A percentile compares a stretch with the other conserved stretches of the same genome.
phyloP scores from a whole-genome alignment of 352 stramenopile species.

The Phytophthora ramorum region DNA sequence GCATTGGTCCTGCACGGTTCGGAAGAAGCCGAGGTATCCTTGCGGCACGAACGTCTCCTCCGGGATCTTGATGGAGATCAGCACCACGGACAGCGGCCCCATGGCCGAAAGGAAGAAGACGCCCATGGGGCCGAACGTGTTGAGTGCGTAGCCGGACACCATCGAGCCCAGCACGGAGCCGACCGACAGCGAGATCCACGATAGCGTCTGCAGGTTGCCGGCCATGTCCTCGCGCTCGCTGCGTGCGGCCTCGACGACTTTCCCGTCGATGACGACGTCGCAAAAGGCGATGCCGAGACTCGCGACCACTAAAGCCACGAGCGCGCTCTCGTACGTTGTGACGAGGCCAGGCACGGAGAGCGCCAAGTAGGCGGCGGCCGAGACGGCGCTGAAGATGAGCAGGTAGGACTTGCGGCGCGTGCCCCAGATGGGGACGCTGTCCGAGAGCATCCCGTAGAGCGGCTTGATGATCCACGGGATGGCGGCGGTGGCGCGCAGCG shows the following conservation, averaged over 20 bases:
- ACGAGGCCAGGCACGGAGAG: slow-evolving; percentile 69
- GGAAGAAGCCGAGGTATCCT: slow-evolving; percentile 48
- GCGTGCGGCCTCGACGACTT: slow-evolving; percentile 76
- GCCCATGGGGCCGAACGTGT: slow-evolving; percentile 60
- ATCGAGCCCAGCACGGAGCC: slow-evolving; percentile 77
- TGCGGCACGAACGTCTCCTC: slow-evolving; percentile 54
- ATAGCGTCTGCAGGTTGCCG: slow-evolving; percentile 80
- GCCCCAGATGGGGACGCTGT: slow-evolving; percentile 78
- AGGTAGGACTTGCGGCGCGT: slow-evolving; percentile 83
- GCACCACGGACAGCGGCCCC: slow-evolving; percentile 68
- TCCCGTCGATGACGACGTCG: slow-evolving; percentile 84
- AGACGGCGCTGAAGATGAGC: slow-evolving; percentile 73
- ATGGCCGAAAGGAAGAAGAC: slow-evolving; percentile 83
- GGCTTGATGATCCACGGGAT: slow-evolving; percentile 89
- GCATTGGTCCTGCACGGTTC: slow-evolving; percentile 59
- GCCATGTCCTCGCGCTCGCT: slow-evolving; percentile 78
- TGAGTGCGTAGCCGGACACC: slow-evolving; percentile 67
- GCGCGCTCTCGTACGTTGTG: slow-evolving; percentile 56
- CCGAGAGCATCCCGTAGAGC: slow-evolving; percentile 79
- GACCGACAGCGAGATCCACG: slow-evolving; percentile 77
- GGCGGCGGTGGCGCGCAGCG: slow-evolving; percentile 65
- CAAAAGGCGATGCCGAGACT: slow-evolving; percentile 84
- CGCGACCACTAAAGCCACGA: slow-evolving; percentile 71
- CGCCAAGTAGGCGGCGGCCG: slow-evolving; percentile 61
- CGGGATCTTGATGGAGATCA: slow-evolving; percentile 65